These are phyloP conservation scores for Erythrobasidium hasegawianum DNA, from an alignment of 1,284 basidiomycete genomes.

Conservation along the genomic window DNA sequence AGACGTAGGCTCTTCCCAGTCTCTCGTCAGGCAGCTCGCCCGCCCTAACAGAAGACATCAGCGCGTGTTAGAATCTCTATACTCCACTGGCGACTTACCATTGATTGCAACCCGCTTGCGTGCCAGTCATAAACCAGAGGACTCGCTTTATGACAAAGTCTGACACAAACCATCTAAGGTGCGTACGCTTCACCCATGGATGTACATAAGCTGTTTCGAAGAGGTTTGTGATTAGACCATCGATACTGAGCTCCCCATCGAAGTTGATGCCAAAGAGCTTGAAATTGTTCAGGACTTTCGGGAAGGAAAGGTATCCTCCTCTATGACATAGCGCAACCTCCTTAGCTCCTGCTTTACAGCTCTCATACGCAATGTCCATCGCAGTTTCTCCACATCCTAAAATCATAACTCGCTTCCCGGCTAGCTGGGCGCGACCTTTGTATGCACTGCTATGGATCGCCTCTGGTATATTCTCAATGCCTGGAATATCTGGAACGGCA, in stretches of 20 bases:
- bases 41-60: slow-evolving; percentile 47
- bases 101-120: slow-evolving; percentile 63
- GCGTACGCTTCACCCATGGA: slow-evolving; percentile 59
- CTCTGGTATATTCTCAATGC: slow-evolving; percentile 50
- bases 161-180: slow-evolving; percentile 63
- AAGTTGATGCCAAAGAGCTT: slow-evolving; percentile 57
- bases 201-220: slow-evolving; percentile 52
- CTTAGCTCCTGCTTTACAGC: slow-evolving; percentile 57
- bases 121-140: slow-evolving; percentile 61
- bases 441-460: slow-evolving; percentile 56
- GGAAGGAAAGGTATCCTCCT: slow-evolving; percentile 57
- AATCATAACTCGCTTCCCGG: slow-evolving; percentile 57
- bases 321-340: slow-evolving; percentile 60
- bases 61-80: background rate
- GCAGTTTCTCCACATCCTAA: slow-evolving; percentile 64
- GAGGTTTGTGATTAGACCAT: slow-evolving; percentile 60
- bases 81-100: slow-evolving; percentile 51
- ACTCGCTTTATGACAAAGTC: slow-evolving; percentile 63
- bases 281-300: slow-evolving; percentile 64
- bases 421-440: slow-evolving; percentile 55
- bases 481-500: slow-evolving; percentile 55
- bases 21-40: slow-evolving; percentile 60
- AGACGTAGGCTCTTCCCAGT: slow-evolving; percentile 59
- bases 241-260: slow-evolving; percentile 58
- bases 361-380: slow-evolving; percentile 60